phyloP scores from a whole-genome alignment of 2,329 filamentous ascomycete species.

The Myriangium duriaei region DNA sequence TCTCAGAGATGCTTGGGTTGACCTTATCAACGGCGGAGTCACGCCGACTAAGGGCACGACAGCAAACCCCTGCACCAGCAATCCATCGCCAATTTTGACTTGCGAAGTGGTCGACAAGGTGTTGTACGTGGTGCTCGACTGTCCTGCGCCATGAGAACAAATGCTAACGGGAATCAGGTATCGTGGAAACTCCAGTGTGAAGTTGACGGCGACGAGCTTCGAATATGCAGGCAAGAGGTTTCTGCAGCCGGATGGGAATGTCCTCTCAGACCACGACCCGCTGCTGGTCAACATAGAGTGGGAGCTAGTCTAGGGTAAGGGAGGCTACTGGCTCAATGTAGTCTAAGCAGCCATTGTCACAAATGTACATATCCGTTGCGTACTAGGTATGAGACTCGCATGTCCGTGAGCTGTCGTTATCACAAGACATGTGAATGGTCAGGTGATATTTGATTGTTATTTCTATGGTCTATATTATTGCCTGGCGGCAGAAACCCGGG shows the following conservation, averaged over 20 bases:
- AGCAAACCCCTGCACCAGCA: conserved; percentile 40
- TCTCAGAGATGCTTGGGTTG: conserved; percentile 48
- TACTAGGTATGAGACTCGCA: too few species aligned
- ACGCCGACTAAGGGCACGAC: conserved; percentile 6
- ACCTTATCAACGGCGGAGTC: conserved; percentile 29
- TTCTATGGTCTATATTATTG: too few species aligned
- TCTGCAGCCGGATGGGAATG: conserved; percentile 42
- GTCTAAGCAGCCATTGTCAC: too few species aligned
- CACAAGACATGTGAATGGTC: too few species aligned
- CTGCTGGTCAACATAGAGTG: conserved; percentile 40
- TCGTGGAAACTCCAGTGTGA: conserved; percentile 22
- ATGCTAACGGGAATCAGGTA: conserved; percentile 6
- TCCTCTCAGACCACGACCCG: conserved; percentile 54
- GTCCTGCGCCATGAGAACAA: neutral
- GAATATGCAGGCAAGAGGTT: conserved; percentile 46
- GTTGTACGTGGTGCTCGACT: conserved; percentile 35
- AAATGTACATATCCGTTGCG: too few species aligned
- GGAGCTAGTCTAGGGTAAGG: conserved; percentile 6
- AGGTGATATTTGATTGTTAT: too few species aligned
- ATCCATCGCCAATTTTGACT: conserved; percentile 39
- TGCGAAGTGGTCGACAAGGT: conserved; percentile 60
- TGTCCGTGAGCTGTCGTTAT: too few species aligned
- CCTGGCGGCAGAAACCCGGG: too few species aligned
- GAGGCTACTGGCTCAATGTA: too few species aligned
- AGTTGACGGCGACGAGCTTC: conserved; percentile 38